A percentile compares a stretch with the other conserved stretches of the same genome.
Conservation (phyloP, 2,329 filamentous ascomycete species). For the Cytospora paraplurivora region DNA sequence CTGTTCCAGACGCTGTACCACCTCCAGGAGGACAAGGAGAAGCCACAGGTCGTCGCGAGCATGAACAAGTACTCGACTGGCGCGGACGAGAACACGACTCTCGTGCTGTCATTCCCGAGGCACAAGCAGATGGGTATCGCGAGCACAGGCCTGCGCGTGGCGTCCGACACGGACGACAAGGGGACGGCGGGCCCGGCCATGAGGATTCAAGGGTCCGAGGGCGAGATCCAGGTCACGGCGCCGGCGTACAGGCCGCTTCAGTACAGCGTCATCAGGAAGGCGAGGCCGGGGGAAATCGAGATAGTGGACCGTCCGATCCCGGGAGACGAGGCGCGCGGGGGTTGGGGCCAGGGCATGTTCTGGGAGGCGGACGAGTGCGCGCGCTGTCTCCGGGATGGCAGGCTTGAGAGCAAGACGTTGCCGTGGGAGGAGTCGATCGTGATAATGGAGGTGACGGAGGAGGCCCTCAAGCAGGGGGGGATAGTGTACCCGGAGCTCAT, state of each 20-base stretch:
- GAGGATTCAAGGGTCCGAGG: slow-evolving; percentile 77
- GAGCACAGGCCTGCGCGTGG: slow-evolving; percentile 64
- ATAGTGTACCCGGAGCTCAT: slow-evolving; percentile 59
- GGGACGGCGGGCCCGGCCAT: slow-evolving; percentile 66
- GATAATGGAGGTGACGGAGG: slow-evolving; percentile 77
- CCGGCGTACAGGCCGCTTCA: slow-evolving; percentile 69
- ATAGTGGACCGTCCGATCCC: slow-evolving; percentile 57
- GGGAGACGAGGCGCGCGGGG: slow-evolving; percentile 47
- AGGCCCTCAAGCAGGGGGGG: slow-evolving; percentile 54
- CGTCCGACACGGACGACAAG: slow-evolving; percentile 62
- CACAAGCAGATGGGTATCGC: slow-evolving; percentile 72
- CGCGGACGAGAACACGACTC: slow-evolving; percentile 75
- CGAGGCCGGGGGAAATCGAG: slow-evolving; percentile 50
- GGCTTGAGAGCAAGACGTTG: slow-evolving; percentile 71
- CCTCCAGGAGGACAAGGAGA: slow-evolving; percentile 67
- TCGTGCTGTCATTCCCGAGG: slow-evolving; percentile 74
- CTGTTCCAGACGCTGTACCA: slow-evolving; percentile 88
- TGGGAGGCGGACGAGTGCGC: slow-evolving; percentile 50
- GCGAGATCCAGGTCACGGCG: slow-evolving; percentile 79
- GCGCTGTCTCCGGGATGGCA: slow-evolving; percentile 67
- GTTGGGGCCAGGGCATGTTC: slow-evolving; percentile 79
- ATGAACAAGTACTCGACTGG: slow-evolving; percentile 74
- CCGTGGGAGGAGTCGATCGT: slow-evolving; percentile 75
- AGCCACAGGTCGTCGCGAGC: slow-evolving; percentile 68
- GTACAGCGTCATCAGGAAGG: slow-evolving; percentile 64